phyloP scores from a whole-genome alignment of 805 yeast genomes.

The Candida coleopterorum region DNA sequence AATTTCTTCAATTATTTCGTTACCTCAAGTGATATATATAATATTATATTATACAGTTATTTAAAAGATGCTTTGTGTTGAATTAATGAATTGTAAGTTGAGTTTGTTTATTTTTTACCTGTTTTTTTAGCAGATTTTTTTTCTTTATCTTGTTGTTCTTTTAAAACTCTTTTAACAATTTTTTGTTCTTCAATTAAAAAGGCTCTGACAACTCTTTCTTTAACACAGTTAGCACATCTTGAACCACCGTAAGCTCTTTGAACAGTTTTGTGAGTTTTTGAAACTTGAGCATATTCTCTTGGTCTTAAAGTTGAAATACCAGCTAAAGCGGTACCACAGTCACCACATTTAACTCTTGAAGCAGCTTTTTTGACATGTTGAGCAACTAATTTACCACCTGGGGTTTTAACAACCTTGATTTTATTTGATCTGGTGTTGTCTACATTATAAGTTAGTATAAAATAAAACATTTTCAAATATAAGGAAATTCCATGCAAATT shows the following conservation, averaged over 20 bases:
- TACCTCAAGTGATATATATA: neutral
- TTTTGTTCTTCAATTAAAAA: constrained; percentile 99
- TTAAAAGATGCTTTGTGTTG: neutral
- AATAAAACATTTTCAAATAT: no score
- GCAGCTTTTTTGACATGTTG: constrained; percentile 94
- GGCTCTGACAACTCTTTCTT: constrained; percentile 99
- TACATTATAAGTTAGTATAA: constrained; percentile 36
- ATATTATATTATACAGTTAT: constrained; percentile 4
- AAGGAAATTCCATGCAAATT: no score
- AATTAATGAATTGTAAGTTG: neutral
- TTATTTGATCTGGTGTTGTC: constrained; percentile 99
- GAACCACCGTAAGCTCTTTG: constrained; percentile 99
- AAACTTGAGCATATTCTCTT: constrained; percentile 91
- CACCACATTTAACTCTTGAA: constrained; percentile 86
- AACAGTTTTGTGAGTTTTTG: constrained; percentile 96
- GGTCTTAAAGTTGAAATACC: constrained; percentile 97
- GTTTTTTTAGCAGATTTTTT: constrained; percentile 42
- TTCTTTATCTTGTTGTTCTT: constrained; percentile 91
- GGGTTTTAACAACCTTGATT: constrained; percentile 99
- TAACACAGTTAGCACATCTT: constrained; percentile 97
- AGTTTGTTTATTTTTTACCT: constrained; percentile 26
- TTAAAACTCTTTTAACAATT: constrained; percentile 98
- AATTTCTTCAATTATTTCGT: no score
- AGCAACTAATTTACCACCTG: constrained; percentile 98
- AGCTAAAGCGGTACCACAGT: constrained; percentile 75